A percentile compares a stretch with the other conserved stretches of the same genome.
These are phyloP conservation scores for Lasiosphaeris hirsuta DNA, from an alignment of 495 filamentous ascomycete genomes.

Conservation along the genomic window DNA sequence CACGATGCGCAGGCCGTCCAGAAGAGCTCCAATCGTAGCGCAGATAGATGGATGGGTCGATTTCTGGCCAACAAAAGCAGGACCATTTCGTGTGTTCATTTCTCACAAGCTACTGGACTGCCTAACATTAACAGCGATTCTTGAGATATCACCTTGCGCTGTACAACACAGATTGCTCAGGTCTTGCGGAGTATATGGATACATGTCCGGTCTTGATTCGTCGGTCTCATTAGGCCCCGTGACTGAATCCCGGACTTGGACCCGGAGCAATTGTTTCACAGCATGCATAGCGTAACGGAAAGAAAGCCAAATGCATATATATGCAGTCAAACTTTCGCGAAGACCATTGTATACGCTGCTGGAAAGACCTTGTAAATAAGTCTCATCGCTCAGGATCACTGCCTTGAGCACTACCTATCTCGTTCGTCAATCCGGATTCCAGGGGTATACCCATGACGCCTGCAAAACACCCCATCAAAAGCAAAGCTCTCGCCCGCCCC, in stretches of 20 bases:
- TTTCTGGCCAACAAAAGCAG: not conserved
- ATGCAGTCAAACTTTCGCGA: too few species aligned
- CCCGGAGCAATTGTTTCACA: too few species aligned
- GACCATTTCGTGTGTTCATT: not conserved
- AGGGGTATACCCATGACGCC: conserved; percentile 2
- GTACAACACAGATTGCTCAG: too few species aligned
- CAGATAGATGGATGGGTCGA: conserved; percentile 1
- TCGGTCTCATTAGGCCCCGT: too few species aligned
- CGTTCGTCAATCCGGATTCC: not conserved
- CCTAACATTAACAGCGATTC: not conserved
- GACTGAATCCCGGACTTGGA: too few species aligned
- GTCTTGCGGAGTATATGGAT: too few species aligned
- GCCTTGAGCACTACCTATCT: not conserved
- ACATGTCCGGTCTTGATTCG: too few species aligned
- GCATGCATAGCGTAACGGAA: too few species aligned
- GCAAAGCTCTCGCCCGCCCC: not conserved
- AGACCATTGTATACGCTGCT: too few species aligned
- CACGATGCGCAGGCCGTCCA: not conserved
- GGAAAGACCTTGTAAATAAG: too few species aligned
- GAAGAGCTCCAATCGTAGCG: not conserved
- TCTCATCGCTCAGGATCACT: not conserved
- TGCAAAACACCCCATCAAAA: not conserved
- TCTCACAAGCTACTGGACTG: not conserved
- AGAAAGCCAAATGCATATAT: too few species aligned
- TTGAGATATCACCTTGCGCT: too few species aligned